Percentiles rank a stretch among this genome's conserved stretches.
Conservation (phyloP, 306 rosid genomes). For the Vigna radiata region DNA sequence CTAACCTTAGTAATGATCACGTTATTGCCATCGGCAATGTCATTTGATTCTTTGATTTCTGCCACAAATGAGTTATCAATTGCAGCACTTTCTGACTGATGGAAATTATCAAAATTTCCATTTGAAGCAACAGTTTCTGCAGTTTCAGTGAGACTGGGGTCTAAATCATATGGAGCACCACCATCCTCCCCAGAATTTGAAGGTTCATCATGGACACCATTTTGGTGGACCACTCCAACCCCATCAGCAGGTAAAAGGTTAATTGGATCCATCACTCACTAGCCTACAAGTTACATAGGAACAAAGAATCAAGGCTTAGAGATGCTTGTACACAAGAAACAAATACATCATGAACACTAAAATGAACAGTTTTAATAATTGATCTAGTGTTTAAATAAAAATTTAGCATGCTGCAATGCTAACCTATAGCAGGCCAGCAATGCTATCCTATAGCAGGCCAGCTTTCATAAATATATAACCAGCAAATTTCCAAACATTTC, state of each 20-base stretch:
- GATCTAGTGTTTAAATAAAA: conserved; percentile 6
- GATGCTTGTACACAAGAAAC: conserved; percentile 3
- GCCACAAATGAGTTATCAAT: conserved; percentile 45
- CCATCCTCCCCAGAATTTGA: conserved; percentile 49
- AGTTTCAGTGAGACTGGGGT: conserved; percentile 34
- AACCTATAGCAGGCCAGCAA: background rate
- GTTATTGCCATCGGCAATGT: conserved; percentile 48
- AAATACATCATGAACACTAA: background rate
- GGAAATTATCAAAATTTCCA: conserved; percentile 52
- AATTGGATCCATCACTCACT: conserved; percentile 71
- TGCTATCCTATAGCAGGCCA: background rate
- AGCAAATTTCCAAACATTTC: conserved; percentile 4
- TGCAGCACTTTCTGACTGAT: conserved; percentile 53
- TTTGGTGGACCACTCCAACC: conserved; percentile 65
- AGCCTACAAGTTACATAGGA: conserved; percentile 53
- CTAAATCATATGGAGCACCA: conserved; percentile 49
- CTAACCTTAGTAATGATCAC: conserved; percentile 59
- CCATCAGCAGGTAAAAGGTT: conserved; percentile 59
- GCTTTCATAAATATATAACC: background rate
- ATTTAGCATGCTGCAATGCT: background rate
- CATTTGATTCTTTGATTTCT: conserved; percentile 53
- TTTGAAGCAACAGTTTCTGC: conserved; percentile 50
- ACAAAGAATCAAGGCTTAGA: conserved; percentile 21
- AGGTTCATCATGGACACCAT: conserved; percentile 63
- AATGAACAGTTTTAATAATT: conserved; percentile 4